A percentile compares a stretch with the other conserved stretches of the same genome.
These are phyloP conservation scores for Moniliella sp. DNA, from an alignment of 1,284 basidiomycete species.

Conservation along the genomic window DNA sequence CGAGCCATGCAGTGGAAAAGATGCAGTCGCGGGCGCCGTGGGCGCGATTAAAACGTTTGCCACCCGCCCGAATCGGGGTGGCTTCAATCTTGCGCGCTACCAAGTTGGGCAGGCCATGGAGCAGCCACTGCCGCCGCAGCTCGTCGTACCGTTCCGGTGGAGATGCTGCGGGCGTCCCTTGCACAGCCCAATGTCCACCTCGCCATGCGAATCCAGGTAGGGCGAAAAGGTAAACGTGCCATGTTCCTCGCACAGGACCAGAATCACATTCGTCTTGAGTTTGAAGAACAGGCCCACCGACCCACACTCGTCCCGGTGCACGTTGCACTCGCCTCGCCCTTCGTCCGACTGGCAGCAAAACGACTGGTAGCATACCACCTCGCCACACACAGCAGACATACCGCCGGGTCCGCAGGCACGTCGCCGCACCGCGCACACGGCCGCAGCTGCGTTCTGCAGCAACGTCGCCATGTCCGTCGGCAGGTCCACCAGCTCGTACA, in stretches of 20 bases:
- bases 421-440: slow-evolving; percentile 58
- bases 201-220: slow-evolving; percentile 82
- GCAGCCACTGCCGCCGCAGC: slow-evolving; percentile 66
- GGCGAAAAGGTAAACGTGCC: slow-evolving; percentile 73
- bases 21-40: too few relatives aligned
- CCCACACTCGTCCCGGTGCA: slow-evolving; percentile 83
- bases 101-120: slow-evolving; percentile 67
- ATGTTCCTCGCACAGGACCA: slow-evolving; percentile 73
- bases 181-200: slow-evolving; percentile 78
- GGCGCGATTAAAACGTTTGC: background rate
- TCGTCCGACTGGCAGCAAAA: slow-evolving; percentile 61
- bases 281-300: slow-evolving; percentile 72
- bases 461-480: slow-evolving; percentile 63
- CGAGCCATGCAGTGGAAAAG: too few relatives aligned
- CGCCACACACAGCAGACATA: slow-evolving; percentile 79
- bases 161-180: slow-evolving; percentile 65
- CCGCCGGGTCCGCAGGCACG: slow-evolving; percentile 61
- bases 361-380: slow-evolving; percentile 68
- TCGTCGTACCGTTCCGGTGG: slow-evolving; percentile 74
- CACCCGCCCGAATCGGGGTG: background rate
- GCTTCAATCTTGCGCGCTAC: slow-evolving; percentile 66
- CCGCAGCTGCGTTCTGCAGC: slow-evolving; percentile 49
- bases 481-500: slow-evolving; percentile 63
- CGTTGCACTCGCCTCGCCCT: slow-evolving; percentile 59
- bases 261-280: slow-evolving; percentile 68